Evolutionary conservation across 768 basidiomycete species (phyloP).

Genomic region (Mycena galericulata): DNA sequence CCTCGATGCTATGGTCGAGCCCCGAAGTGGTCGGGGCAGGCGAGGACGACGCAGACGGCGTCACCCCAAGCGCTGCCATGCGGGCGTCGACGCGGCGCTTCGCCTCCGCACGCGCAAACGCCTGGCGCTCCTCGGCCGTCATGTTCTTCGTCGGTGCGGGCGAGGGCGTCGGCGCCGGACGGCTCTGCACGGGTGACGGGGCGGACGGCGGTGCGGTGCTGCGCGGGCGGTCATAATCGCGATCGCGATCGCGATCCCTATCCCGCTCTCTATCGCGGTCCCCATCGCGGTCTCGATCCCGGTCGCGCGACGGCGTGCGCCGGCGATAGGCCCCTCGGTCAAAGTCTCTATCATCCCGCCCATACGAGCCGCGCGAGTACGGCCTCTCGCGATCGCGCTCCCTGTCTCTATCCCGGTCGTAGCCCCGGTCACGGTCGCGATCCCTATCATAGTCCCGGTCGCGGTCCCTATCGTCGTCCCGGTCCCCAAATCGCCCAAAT

Average conservation of each 20-base stretch:
- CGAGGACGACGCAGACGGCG: conserved; percentile 39
- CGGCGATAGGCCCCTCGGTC: conserved; percentile 48
- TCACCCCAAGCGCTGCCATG: conserved; percentile 86
- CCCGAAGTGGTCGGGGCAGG: conserved; percentile 48
- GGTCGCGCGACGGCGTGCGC: conserved; percentile 45
- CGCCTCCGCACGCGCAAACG: conserved; percentile 83
- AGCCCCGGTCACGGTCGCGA: conserved; percentile 22
- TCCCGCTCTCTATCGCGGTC: conserved; percentile 43
- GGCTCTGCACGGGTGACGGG: conserved; percentile 49
- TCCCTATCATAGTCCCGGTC: conserved; percentile 34
- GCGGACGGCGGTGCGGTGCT: conserved; percentile 67
- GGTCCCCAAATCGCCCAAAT: conserved; percentile 75
- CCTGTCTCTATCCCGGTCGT: conserved; percentile 36
- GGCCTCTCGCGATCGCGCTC: conserved; percentile 62
- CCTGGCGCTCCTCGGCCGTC: conserved; percentile 86
- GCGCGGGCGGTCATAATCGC: conserved; percentile 58
- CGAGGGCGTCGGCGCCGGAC: conserved; percentile 64
- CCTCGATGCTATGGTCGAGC: conserved; percentile 86
- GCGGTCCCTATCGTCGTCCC: conserved; percentile 55
- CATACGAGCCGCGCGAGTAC: conserved; percentile 61
- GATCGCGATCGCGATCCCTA: too few species aligned
- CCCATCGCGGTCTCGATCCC: conserved; percentile 43
- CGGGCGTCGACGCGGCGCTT: conserved; percentile 86
- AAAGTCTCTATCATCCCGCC: conserved; percentile 57
- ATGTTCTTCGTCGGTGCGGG: conserved; percentile 75